Base-by-base conservation (phyloP, 345 rosid genomes). In the Hypericum androsaemum region DNA sequence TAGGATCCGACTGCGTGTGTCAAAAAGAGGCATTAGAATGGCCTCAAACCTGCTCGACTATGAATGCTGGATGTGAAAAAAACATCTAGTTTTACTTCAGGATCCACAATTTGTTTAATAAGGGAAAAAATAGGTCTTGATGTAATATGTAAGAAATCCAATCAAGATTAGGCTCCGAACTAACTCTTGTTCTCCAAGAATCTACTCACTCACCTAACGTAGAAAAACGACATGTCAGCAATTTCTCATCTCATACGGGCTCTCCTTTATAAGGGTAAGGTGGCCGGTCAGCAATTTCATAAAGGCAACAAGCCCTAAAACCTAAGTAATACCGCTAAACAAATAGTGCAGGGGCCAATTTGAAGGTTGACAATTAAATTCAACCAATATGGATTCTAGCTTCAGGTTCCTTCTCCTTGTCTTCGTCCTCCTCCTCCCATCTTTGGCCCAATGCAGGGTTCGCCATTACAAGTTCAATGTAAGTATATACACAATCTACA, bases 391-490 rank as follows among this genome's bases (percentile, higher is more conserved):
- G 88, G 65, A 57, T 41, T 56, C 67, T 40, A 10, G 37, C 16
- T 70, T 63, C 60, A 46, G 65, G 53, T 69, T 73, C n/a, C 41
- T 77, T 61, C 52, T 71, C 5, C 48, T 77, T 58, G 74, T 83
- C 54, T 51, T 71, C 62, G 66, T 68, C 7, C 65, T 57, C 64
- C 41, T 86, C 47, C 69, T 69, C 13, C 89, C 82, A 1, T 67
- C 71, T 53, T 60, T 77, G 39, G 78, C 74, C 1, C 71, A 81
- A 15, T 71, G 72, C 69, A 64, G 61, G 39, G 72, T 84, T 66
- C 87, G 87, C 17, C 79, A 78, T 54, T 87, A 87, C 74, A 79
- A 67, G 71, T 87, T 87, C 67, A 59, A 83, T 59, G 96, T 79
- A 71, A 76, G 88, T 74, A 7, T 43, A 16, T 22, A 9, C 32